A percentile compares a stretch with the other conserved stretches of the same genome.
Conservation (phyloP, 129 eudicot genomes). For the Flaveria trinervia region DNA sequence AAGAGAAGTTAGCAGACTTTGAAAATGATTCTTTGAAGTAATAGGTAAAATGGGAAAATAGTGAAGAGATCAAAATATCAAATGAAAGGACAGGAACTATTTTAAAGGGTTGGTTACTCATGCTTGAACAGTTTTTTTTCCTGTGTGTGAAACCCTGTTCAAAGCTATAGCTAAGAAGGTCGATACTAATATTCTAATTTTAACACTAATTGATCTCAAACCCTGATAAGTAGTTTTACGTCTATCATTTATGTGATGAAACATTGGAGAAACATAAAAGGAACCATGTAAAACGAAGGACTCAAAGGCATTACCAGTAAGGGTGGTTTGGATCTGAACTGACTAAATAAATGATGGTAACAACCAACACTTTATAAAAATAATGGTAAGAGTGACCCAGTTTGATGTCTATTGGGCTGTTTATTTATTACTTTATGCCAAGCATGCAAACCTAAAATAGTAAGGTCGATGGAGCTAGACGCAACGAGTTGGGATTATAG, state of each 20-base stretch:
- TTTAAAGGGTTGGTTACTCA: background rate
- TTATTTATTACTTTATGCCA: background rate
- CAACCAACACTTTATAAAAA: background rate
- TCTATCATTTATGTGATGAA: background rate
- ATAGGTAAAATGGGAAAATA: conserved; percentile 8
- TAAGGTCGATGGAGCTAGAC: background rate
- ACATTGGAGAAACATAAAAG: background rate
- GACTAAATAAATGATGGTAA: background rate
- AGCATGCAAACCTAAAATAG: background rate
- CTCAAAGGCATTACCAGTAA: background rate
- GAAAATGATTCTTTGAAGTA: background rate
- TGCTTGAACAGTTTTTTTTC: background rate
- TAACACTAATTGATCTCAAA: conserved; percentile 2
- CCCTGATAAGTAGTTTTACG: background rate
- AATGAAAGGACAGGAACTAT: background rate
- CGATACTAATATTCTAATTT: background rate
- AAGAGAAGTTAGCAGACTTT: background rate
- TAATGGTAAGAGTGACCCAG: background rate
- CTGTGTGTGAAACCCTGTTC: conserved; percentile 8
- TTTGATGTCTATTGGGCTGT: background rate
- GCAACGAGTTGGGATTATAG: background rate
- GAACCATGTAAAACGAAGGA: conserved; percentile 7
- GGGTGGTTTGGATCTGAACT: conserved; percentile 7
- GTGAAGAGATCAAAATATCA: background rate
- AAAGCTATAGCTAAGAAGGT: background rate